Evolutionary conservation across 192 early-diverging fungal species (phyloP).

Genomic region (Coemansia guatemalensis): DNA sequence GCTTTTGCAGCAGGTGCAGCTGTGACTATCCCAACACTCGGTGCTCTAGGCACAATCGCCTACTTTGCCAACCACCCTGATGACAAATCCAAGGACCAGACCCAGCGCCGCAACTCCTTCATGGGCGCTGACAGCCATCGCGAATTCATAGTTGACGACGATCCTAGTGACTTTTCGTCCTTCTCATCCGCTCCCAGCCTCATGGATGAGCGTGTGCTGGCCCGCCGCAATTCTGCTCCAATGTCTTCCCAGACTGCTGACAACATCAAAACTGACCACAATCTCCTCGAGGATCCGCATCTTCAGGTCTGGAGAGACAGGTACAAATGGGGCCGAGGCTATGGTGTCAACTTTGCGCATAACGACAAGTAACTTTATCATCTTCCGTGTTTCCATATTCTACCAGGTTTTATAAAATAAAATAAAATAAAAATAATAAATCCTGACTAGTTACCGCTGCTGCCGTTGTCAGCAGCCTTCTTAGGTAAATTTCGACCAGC

Average conservation of each 20-base stretch:
- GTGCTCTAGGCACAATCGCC: constrained; percentile 41
- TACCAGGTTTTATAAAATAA: neutral
- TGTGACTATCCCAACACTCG: constrained; percentile 41
- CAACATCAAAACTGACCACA: constrained; percentile 33
- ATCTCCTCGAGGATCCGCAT: constrained; percentile 40
- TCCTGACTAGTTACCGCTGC: too few species aligned
- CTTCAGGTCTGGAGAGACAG: constrained; percentile 50
- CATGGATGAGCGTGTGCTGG: constrained; percentile 13
- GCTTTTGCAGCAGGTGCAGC: constrained; percentile 54
- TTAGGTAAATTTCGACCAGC: too few species aligned
- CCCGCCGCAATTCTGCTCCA: constrained; percentile 25
- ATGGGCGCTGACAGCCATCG: constrained; percentile 16
- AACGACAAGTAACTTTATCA: constrained; percentile 26
- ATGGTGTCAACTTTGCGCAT: constrained; percentile 53
- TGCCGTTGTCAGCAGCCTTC: too few species aligned
- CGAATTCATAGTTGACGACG: constrained; percentile 43
- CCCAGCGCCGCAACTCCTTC: constrained; percentile 24
- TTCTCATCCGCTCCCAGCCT: constrained; percentile 37
- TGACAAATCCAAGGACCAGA: constrained; percentile 7
- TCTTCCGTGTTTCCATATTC: neutral
- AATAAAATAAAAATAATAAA: too few species aligned
- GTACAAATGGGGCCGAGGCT: constrained; percentile 51
- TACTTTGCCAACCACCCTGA: constrained; percentile 41
- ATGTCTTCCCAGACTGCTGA: neutral
- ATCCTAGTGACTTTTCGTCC: constrained; percentile 49